A percentile compares a stretch with the other conserved stretches of the same genome.
phyloP scores from a whole-genome alignment of 768 basidiomycete genomes.

The Lactarius psammicola region DNA sequence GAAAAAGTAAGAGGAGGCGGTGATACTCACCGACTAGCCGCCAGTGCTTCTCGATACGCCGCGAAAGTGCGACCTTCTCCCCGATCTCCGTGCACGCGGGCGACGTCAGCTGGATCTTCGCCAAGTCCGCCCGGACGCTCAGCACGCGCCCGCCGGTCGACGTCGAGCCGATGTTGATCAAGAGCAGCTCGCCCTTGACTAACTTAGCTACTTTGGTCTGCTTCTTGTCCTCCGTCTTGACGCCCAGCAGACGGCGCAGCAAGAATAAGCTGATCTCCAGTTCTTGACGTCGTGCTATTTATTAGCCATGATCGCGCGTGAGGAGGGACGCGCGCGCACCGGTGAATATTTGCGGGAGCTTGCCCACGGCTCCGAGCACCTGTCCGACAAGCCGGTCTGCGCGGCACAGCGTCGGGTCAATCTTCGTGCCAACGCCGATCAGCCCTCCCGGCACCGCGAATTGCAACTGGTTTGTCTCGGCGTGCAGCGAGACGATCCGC shows the following conservation, averaged over 20 bases:
- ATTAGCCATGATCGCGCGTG: neutral
- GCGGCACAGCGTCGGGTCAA: slow-evolving; percentile 94
- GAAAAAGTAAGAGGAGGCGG: neutral
- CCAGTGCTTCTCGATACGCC: slow-evolving; percentile 98
- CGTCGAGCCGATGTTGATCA: slow-evolving; percentile 98
- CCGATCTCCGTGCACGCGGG: slow-evolving; percentile 96
- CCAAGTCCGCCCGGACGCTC: slow-evolving; percentile 91
- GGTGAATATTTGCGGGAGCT: slow-evolving; percentile 90
- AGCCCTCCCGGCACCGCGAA: slow-evolving; percentile 97
- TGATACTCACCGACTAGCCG: slow-evolving; percentile 79
- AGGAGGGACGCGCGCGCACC: slow-evolving; percentile 45
- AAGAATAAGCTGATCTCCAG: slow-evolving; percentile 93
- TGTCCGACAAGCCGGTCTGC: slow-evolving; percentile 97
- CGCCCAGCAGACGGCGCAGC: slow-evolving; percentile 92
- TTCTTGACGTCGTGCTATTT: slow-evolving; percentile 48
- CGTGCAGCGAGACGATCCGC: slow-evolving; percentile 85
- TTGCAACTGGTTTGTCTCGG: slow-evolving; percentile 90
- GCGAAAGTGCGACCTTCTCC: slow-evolving; percentile 94
- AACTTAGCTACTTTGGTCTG: slow-evolving; percentile 95
- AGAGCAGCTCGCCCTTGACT: slow-evolving; percentile 83
- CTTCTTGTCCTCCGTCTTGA: slow-evolving; percentile 98
- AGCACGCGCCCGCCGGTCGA: slow-evolving; percentile 95
- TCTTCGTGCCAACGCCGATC: slow-evolving; percentile 97
- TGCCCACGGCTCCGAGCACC: slow-evolving; percentile 92
- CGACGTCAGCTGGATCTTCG: slow-evolving; percentile 89